phyloP scores from a whole-genome alignment of 352 stramenopile genomes.

The Phytophthora uliginosa region DNA sequence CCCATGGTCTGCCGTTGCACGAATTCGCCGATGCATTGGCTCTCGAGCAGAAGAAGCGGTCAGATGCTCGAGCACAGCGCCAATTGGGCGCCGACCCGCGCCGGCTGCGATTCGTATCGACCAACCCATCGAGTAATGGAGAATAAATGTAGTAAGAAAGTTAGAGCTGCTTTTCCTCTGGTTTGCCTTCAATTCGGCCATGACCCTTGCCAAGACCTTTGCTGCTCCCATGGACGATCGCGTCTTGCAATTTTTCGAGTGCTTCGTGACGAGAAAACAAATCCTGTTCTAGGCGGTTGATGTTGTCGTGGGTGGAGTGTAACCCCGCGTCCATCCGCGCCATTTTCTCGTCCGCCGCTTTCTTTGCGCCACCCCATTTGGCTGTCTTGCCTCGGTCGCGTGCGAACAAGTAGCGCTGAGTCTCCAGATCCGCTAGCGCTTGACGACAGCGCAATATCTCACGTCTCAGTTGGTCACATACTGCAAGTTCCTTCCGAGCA shows the following conservation, averaged over 20 bases:
- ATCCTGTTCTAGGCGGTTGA: conserved; percentile 12
- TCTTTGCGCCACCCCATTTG: conserved; percentile 72
- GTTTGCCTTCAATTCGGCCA: conserved; percentile 23
- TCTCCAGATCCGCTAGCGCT: conserved; percentile 57
- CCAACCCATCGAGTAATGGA: conserved; percentile 22
- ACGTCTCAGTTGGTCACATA: conserved; percentile 39
- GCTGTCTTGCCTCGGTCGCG: conserved; percentile 52
- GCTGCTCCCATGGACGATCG: conserved; percentile 45
- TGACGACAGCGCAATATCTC: conserved; percentile 47
- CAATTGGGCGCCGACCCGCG: conserved; percentile 34
- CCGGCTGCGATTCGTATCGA: conserved; percentile 35
- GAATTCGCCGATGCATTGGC: conserved; percentile 77
- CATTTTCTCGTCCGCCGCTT: conserved; percentile 53
- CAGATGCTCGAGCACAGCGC: conserved; percentile 44
- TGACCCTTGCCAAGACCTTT: conserved; percentile 57
- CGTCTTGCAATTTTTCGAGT: conserved; percentile 33
- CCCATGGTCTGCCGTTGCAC: conserved; percentile 69
- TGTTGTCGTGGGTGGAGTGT: conserved; percentile 4
- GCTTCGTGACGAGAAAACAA: conserved; percentile 28
- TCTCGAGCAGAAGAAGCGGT: conserved; percentile 69
- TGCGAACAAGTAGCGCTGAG: conserved; percentile 51
- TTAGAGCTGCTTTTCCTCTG: conserved; percentile 26
- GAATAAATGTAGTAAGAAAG: conserved; percentile 8
- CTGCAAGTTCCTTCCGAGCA: conserved; percentile 23
- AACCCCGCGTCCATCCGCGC: conserved; percentile 41